Conservation (phyloP, 805 yeast species). For the Kuraishia cidri region DNA sequence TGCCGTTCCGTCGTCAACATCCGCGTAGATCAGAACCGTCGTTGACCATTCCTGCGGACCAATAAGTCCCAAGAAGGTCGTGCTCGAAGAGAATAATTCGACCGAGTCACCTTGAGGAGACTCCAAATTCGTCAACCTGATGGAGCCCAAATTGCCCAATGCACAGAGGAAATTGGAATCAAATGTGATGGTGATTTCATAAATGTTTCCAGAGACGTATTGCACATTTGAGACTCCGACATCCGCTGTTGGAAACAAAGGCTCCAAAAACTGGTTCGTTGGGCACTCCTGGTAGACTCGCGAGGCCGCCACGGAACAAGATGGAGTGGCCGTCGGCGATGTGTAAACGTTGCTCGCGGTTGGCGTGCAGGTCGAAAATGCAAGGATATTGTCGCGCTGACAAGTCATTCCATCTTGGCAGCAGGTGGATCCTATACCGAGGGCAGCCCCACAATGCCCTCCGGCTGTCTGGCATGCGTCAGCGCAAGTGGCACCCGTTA, state of each 20-base stretch:
- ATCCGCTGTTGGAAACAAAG: neutral
- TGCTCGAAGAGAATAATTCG: conserved; percentile 15
- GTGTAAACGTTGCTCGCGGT: no score
- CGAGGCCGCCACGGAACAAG: no score
- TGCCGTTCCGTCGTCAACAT: conserved; percentile 5
- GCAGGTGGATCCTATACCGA: no score
- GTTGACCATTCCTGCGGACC: conserved; percentile 17
- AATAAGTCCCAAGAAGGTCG: conserved; percentile 10
- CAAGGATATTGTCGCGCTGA: no score
- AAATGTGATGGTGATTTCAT: conserved; percentile 8
- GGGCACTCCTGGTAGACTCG: no score
- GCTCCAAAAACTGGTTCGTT: no score
- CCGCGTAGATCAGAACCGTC: conserved; percentile 15
- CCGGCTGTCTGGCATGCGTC: no score
- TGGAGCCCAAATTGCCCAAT: conserved; percentile 12
- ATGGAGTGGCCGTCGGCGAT: no score
- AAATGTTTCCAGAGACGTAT: neutral
- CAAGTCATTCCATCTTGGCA: no score
- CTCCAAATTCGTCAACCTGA: conserved; percentile 17
- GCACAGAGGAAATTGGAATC: conserved; percentile 5
- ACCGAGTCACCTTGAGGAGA: conserved; percentile 15
- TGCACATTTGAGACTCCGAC: neutral
- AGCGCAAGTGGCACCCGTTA: no score
- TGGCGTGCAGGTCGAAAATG: no score
- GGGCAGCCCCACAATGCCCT: no score